These are phyloP conservation scores for Globisporangium ultimum DNA, from an alignment of 352 stramenopile genomes.

Conservation along the genomic window DNA sequence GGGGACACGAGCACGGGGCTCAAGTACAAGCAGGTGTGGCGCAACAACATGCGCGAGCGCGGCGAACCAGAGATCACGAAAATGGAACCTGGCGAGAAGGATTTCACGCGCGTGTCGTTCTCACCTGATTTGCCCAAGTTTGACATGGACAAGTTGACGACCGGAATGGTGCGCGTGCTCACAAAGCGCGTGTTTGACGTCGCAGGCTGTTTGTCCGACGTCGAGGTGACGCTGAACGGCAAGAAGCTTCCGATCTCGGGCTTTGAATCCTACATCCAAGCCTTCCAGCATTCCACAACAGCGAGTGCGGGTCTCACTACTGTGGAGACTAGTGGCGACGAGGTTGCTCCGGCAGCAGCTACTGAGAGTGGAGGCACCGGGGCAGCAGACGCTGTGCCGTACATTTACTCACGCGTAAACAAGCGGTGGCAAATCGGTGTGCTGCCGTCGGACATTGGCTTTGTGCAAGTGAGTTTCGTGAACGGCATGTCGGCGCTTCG, in stretches of 20 bases:
- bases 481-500: conserved; percentile 98
- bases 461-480: conserved; percentile 98
- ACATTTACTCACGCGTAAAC: conserved; percentile 92
- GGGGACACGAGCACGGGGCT: conserved; percentile 86
- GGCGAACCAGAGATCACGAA: conserved; percentile 83
- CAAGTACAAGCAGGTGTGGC: conserved; percentile 90
- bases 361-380: conserved; percentile 52
- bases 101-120: conserved; percentile 99
- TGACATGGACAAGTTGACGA: conserved; percentile 93
- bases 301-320: not conserved
- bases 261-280: conserved; percentile 96
- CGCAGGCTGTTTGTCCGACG: conserved; percentile 92
- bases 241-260: conserved; percentile 82
- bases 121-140: conserved; percentile 96
- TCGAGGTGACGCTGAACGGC: conserved; percentile 93
- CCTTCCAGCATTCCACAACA: conserved; percentile 79
- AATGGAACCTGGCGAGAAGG: conserved; percentile 75
- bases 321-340: not conserved
- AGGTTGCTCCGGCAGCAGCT: not conserved
- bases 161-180: conserved; percentile 92
- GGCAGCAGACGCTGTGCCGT: conserved; percentile 58
- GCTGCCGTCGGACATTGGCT: conserved; percentile 85
- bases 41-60: conserved; percentile 95
- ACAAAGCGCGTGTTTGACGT: conserved; percentile 98
- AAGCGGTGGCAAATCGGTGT: conserved; percentile 97